Conservation (phyloP, 208 protist species). For the Angomonas deanei region DNA sequence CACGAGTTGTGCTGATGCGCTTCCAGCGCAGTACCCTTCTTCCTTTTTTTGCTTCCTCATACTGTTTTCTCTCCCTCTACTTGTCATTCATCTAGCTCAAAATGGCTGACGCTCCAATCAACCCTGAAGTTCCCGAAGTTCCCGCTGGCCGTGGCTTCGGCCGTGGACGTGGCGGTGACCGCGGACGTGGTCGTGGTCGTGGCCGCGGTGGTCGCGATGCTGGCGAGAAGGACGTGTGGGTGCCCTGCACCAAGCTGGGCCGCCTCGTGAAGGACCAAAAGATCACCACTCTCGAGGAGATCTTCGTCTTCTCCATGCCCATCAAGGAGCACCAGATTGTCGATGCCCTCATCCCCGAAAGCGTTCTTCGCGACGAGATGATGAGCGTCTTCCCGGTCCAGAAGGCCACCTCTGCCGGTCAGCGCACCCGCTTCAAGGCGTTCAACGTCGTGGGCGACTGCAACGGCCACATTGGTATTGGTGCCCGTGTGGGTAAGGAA, state of each 20-base stretch:
- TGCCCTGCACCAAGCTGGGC: constrained; percentile 99
- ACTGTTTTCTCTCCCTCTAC: background rate
- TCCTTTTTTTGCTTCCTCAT: constrained; percentile 1
- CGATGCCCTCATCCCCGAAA: constrained; percentile 94
- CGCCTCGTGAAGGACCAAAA: constrained; percentile 96
- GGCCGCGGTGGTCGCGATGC: constrained; percentile 43
- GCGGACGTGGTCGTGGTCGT: constrained; percentile 46
- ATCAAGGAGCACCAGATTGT: constrained; percentile 99
- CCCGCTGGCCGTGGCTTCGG: constrained; percentile 61
- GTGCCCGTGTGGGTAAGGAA: constrained; percentile 98
- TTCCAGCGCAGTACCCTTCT: background rate
- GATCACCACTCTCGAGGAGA: constrained; percentile 97
- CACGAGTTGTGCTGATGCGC: background rate
- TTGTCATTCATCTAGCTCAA: constrained; percentile 14
- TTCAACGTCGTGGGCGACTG: constrained; percentile 98
- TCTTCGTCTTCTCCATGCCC: constrained; percentile 99
- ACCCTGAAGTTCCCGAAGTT: constrained; percentile 24
- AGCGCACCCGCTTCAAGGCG: constrained; percentile 99
- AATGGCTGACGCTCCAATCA: constrained; percentile 71
- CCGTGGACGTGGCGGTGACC: constrained; percentile 43
- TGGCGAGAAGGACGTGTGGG: constrained; percentile 93
- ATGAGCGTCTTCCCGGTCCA: constrained; percentile 99
- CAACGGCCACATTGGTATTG: constrained; percentile 98
- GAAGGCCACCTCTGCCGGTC: constrained; percentile 99
- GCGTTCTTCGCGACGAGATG: constrained; percentile 89